Base-by-base conservation (phyloP, 352 stramenopile genomes). In the Aphanomyces astaci region DNA sequence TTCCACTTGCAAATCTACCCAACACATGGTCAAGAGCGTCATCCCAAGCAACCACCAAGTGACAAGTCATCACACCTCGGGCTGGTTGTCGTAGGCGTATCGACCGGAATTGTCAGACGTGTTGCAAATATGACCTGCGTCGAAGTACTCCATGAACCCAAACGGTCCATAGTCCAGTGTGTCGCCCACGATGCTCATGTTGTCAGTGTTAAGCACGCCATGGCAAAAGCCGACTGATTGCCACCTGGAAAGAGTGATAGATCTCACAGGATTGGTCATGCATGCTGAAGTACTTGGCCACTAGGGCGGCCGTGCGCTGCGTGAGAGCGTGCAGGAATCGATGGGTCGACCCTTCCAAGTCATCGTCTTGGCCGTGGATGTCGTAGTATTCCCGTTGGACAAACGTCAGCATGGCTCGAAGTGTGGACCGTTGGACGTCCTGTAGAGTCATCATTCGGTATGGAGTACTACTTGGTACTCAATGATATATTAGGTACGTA, bases 141-240 rank as follows among this genome's bases (percentile, higher is more conserved):
- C 81, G 70, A 95, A 97, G 63, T 92, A 79, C 69, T 97, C 89
- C 86, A 97, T 94, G 68, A 95, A 97, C 2, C 89, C 90, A 73
- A 86, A 97, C 51, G 89, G 90, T n/a, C 89, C 90, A 71, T 97
- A 97, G 74, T 97, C 90, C 43, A 98, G 87, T 19, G 91, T 97
- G 67, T 95, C 84, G 3, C 91, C 91, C 19, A 93, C 65, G 63
- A 97, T 85, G 59, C 84, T 94, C 82, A 95, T 90, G 75, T 97
- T 97, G 75, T 97, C 91, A 33, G 90, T 96, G 72, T 97, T 97
- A 43, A 98, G 75, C 25, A 96, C 89, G 11, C 90, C 91, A 64
- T 97, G 91, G 67, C 89, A 95, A 72, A 97, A 96, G 0, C 89
- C 88, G n/a, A 95, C 72, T 10, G 76, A 73, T 72, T 90, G 84